phyloP scores from a whole-genome alignment of 2,329 filamentous ascomycete genomes.

The Microsporum ferrugineum region DNA sequence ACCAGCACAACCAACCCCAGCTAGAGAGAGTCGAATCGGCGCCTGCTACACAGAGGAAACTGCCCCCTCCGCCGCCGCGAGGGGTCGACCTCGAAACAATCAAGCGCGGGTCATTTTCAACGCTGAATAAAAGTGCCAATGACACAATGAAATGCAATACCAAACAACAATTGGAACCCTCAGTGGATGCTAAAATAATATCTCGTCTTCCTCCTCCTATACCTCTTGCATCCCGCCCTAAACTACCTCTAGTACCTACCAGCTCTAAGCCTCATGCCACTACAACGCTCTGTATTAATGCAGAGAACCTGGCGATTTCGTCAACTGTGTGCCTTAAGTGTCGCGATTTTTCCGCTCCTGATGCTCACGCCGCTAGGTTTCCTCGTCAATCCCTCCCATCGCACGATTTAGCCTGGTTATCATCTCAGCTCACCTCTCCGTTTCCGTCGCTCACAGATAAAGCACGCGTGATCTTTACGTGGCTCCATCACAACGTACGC shows the following conservation, averaged over 20 bases:
- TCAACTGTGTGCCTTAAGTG: slow-evolving; percentile 56
- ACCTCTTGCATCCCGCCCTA: slow-evolving; percentile 11
- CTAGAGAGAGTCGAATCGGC: background rate
- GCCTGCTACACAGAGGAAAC: background rate
- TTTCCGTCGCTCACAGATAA: slow-evolving; percentile 82
- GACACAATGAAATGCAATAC: slow-evolving; percentile 11
- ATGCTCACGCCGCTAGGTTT: slow-evolving; percentile 64
- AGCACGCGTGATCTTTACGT: slow-evolving; percentile 83
- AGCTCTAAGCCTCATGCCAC: slow-evolving; percentile 31
- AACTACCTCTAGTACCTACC: slow-evolving; percentile 35
- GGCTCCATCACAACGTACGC: slow-evolving; percentile 85
- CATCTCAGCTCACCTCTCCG: slow-evolving; percentile 62
- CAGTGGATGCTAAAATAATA: background rate
- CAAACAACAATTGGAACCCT: slow-evolving; percentile 8
- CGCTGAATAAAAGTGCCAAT: slow-evolving; percentile 10
- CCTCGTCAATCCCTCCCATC: slow-evolving; percentile 63
- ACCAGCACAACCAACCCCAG: background rate
- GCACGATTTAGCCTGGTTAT: slow-evolving; percentile 58
- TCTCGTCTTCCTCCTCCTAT: slow-evolving; percentile 5
- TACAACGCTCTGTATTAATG: background rate
- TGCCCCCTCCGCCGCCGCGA: slow-evolving; percentile 2
- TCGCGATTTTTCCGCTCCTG: slow-evolving; percentile 75
- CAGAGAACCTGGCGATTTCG: background rate
- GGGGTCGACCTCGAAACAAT: slow-evolving; percentile 19
- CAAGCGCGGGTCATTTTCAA: slow-evolving; percentile 38